Evolutionary conservation across 768 basidiomycete genomes (phyloP), one percentile per base, ranked within the genome.

Genomic region (Arthromyces matolae): DNA sequence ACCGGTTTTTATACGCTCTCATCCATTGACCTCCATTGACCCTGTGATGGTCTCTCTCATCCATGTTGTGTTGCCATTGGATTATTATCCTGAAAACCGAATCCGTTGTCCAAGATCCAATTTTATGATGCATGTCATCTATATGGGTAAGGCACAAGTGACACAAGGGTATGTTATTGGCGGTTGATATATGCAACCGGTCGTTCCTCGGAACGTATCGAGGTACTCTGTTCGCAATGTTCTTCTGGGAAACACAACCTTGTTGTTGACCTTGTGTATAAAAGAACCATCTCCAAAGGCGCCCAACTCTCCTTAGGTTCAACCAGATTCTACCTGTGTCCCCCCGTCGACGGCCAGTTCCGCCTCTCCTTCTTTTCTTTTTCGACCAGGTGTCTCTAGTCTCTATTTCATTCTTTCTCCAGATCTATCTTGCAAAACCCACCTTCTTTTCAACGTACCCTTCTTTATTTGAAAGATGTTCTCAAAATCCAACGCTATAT

Each of bases 371-470:
- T 62, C 62, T 42, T 52, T 43, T 56, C 56, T 67, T 64, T 65
- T n/a, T n/a, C 61, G 75, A 74, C 77, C 76, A 68, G 74, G 77
- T 66, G 73, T 76, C n/a, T n/a, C n/a, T n/a, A n/a, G n/a, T n/a
- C 67, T 63, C 45, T 35, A 35, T 12, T 38, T 45, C 34, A 50
- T 38, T 58, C 51, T 54, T 59, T 54, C 32, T 47, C 44, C 33
- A n/a, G 33, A 27, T 43, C 41, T 48, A 41, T 16, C 45, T 13
- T 23, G 32, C 9, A 33, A 33, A 33, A n/a, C n/a, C n/a, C 10
- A 33, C 32, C 24, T 38, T 23, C 37, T 23, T 9, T 38, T 14
- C 1, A 5, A 23, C 20, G 13, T 23, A n/a, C 8, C 33, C 41
- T 31, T 24, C 9, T 50, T 49, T 42, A 47, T 46, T 28, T 28